Evolutionary conservation across 1,284 basidiomycete genomes (phyloP).

Genomic region (Exobasidium cylindrosporum): DNA sequence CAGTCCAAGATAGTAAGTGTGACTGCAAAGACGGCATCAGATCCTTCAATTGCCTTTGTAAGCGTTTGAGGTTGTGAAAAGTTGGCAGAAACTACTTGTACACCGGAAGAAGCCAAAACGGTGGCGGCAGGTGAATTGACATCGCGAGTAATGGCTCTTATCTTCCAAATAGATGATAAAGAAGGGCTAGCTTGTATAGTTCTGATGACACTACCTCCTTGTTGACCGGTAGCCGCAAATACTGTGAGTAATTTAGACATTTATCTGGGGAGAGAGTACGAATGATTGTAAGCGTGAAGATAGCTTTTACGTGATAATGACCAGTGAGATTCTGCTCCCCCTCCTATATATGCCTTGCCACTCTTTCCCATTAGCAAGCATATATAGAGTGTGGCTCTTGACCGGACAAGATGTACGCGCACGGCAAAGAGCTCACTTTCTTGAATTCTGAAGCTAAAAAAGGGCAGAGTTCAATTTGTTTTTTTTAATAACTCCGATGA

Average conservation of each 20-base stretch:
- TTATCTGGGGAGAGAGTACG: no score
- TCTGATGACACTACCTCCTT: conserved; percentile 35
- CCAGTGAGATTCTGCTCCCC: no score
- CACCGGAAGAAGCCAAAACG: conserved; percentile 44
- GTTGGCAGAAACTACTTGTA: conserved; percentile 55
- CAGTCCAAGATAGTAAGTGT: neutral
- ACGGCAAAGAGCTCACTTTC: no score
- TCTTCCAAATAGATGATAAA: conserved; percentile 23
- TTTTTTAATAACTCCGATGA: no score
- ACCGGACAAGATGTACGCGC: no score
- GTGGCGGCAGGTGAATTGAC: conserved; percentile 22
- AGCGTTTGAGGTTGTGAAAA: conserved; percentile 50
- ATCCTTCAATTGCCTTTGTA: conserved; percentile 15
- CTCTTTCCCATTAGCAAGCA: no score
- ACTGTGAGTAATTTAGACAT: conserved; percentile 26
- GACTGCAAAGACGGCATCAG: conserved; percentile 1
- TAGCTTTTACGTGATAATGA: no score
- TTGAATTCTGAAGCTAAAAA: no score
- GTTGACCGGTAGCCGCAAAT: conserved; percentile 34
- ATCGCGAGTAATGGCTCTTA: conserved; percentile 37
- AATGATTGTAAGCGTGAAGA: no score
- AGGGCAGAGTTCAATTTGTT: no score
- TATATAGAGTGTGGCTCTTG: no score
- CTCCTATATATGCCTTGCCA: no score
- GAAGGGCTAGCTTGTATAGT: conserved; percentile 23